A percentile compares a stretch with the other conserved stretches of the same genome.
Evolutionary conservation across 2,329 filamentous ascomycete species (phyloP).

Genomic region (Monilinia fructigena): DNA sequence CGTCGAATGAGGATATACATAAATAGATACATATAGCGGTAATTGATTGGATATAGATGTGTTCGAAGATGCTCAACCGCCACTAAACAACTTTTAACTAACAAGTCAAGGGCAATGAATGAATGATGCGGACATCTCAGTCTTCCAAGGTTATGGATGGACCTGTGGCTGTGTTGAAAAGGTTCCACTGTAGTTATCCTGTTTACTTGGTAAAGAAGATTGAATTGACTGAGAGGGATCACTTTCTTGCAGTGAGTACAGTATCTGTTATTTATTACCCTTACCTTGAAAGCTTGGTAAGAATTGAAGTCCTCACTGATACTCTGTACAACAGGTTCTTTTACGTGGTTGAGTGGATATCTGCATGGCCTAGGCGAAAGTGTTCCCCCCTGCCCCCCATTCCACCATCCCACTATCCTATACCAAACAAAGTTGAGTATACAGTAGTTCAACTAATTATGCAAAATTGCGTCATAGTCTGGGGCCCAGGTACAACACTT

Average conservation of each 20-base stretch:
- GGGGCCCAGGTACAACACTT: not conserved
- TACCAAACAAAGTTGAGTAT: not conserved
- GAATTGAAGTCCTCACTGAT: too few species aligned
- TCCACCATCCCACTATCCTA: not conserved
- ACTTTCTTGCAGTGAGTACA: constrained; percentile 1
- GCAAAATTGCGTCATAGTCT: constrained; percentile 14
- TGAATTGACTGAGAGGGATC: constrained; percentile 1
- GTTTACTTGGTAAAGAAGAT: not conserved
- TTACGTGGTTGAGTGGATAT: constrained; percentile 15
- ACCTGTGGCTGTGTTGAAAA: not conserved
- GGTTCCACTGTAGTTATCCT: not conserved
- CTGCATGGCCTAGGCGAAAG: not conserved
- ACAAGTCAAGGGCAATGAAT: not conserved
- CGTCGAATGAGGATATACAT: not conserved
- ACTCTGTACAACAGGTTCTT: not conserved
- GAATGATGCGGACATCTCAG: constrained; percentile 8
- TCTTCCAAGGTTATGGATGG: not conserved
- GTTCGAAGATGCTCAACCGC: not conserved
- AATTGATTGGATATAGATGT: not conserved
- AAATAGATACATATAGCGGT: not conserved
- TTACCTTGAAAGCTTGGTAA: not conserved
- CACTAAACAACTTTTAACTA: constrained; percentile 1
- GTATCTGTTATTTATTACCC: not conserved
- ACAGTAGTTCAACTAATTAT: not conserved
- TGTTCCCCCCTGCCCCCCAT: not conserved